A percentile compares a stretch with the other conserved stretches of the same genome.
Conservation (phyloP, 495 filamentous ascomycete species). For the Hapsidospora chrysogenum region DNA sequence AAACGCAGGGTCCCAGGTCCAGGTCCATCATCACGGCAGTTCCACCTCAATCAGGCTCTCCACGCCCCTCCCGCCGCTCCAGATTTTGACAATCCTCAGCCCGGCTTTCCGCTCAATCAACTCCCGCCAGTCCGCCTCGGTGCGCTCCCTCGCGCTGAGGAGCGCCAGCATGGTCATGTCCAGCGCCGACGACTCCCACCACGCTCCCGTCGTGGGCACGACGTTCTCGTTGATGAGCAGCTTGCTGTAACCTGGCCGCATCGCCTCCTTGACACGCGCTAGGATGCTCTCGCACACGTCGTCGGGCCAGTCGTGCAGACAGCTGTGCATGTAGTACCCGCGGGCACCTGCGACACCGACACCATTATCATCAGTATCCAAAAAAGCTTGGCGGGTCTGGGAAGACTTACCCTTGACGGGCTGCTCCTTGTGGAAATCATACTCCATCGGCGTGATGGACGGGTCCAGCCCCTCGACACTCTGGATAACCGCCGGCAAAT, state of each 20-base stretch:
- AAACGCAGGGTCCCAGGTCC: too few species aligned
- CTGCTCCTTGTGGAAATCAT: constrained; percentile 22
- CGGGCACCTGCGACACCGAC: constrained; percentile 13
- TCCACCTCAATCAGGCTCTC: constrained; percentile 29
- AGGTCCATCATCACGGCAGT: too few species aligned
- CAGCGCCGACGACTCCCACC: constrained; percentile 22
- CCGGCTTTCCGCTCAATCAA: constrained; percentile 17
- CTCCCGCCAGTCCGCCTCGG: constrained; percentile 13
- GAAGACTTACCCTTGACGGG: constrained; percentile 21
- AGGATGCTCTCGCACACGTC: constrained; percentile 22
- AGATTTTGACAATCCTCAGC: constrained; percentile 24
- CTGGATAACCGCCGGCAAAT: constrained; percentile 20
- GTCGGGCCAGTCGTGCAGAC: constrained; percentile 34
- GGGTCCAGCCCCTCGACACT: constrained; percentile 7
- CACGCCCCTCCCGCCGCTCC: constrained; percentile 13
- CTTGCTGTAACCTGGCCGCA: constrained; percentile 29
- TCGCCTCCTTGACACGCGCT: constrained; percentile 15
- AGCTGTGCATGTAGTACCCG: constrained; percentile 26
- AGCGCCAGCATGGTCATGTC: constrained; percentile 19
- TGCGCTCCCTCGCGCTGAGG: constrained; percentile 14
- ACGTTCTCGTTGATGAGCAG: constrained; percentile 38
- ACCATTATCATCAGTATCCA: too few species aligned
- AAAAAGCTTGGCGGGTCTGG: neutral
- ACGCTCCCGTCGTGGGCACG: constrained; percentile 23
- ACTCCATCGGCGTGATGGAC: constrained; percentile 12